Base-by-base conservation (phyloP, 225 moss, liverwort and hornwort genomes). In the Pseudisothecium myosuroides region DNA sequence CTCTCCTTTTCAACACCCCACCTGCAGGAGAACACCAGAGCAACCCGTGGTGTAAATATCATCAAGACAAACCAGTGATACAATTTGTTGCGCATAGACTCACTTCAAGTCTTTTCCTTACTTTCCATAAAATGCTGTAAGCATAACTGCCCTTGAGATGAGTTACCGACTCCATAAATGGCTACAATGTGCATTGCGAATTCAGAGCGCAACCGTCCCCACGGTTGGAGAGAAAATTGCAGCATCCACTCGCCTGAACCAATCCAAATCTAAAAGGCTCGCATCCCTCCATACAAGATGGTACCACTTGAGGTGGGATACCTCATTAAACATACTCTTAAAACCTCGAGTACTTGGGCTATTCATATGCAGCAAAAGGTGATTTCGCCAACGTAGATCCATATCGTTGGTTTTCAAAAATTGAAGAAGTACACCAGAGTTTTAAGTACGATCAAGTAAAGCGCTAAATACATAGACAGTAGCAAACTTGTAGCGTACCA, bases 1-100 rank as follows among this genome's bases (percentile, higher is more conserved):
- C 98, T 82, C 97, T 95, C 89, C 97, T 95, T 91, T 95, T 95
- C 90, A 99, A 80, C 68, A 99, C 96, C 45, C 98, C 94, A 92
- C 94, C 94, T 94, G 90, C 92, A 91, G 80, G 76, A 88, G 37
- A n/a, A 82, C 39, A 78, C 76, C 83, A 87, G 69, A 87, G 76
- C n/a, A 87, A 34, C 20, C 58, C 37, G 14, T 29, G 34, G 41
- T 49, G 43, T 65, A 73, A 92, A 54, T 39, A 27, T 56, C 83
- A 74, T 73, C 63, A 65, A 86, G 37, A 39, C 23, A 61, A 82
- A 82, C 49, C 82, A 75, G 61, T 59, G 20, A 60, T 71, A 68
- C 69, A 58, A 49, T 49, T 84, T 32, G 55, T 26, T 65, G 65
- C 59, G 67, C 72, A 83, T 20, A 66, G 31, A 43, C 26, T 69